Base-by-base conservation (phyloP, 345 rosid species). In the Hibiscus mutabilis region DNA sequence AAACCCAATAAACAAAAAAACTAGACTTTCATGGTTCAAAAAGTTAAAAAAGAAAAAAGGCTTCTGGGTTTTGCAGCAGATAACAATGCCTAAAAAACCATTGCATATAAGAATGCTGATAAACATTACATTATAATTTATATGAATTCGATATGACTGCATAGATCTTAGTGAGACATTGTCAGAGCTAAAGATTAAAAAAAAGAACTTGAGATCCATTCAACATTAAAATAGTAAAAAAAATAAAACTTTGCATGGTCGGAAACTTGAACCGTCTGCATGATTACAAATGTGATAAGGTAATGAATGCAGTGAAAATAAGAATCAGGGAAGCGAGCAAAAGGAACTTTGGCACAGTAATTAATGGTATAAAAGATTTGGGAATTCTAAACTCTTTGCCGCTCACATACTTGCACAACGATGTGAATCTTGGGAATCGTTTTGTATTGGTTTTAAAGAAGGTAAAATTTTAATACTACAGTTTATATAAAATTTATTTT, bases 1-100 rank as follows among this genome's bases (percentile, higher is more conserved):
- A 62, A 60, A 10, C 60, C 37, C 44, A 35, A 19, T 18, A 57
- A 64, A 60, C 57, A 63, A 51, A 51, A 47, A 66, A 33, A 18
- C 31, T n/a, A 22, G 52, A 18, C 73, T 68, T 19, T 46, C 24
- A 52, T n/a, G 57, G 21, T 52, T 51, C 16, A 14, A 31, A 31
- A 16, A 31, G 1, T 15, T 15, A 15, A 31, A 58, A 42, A 10
- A 42, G 13, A 51, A 3, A 62, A 73, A 75, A 66, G 70, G 73
- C 84, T 75, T 62, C 78, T 73, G 76, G 77, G 73, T 60, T 68
- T 69, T 81, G 72, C 69, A 60, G 13, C 29, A 24, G 74, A 49
- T 55, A 74, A 64, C 16, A 71, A 74, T 66, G 72, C 68, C 77
- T 60, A 56, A 62, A 73, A 15, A 49, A 49, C 15, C 6, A 15